Conservation (phyloP, 1,284 basidiomycete genomes). For the Agroathelia rolfsii region DNA sequence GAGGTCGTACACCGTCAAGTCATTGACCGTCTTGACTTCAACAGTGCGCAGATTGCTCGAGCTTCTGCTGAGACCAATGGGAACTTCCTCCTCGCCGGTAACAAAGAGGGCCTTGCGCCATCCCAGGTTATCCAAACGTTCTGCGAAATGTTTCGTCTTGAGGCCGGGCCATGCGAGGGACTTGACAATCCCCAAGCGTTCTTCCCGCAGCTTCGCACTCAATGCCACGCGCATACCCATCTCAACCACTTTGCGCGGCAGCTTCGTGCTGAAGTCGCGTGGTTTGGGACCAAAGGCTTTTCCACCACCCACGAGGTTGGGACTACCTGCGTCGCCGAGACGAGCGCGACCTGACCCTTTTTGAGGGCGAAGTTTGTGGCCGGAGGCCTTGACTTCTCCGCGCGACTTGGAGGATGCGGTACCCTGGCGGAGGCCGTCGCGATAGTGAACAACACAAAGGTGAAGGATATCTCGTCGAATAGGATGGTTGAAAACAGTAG, state of each 20-base stretch:
- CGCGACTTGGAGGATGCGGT: conserved; percentile 90
- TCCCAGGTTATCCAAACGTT: conserved; percentile 49
- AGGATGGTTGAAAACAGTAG: conserved; percentile 78
- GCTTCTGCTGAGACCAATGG: conserved; percentile 43
- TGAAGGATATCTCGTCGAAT: conserved; percentile 91
- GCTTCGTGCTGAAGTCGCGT: conserved; percentile 82
- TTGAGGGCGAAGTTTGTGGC: conserved; percentile 81
- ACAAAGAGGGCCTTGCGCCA: conserved; percentile 64
- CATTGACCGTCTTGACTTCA: conserved; percentile 49
- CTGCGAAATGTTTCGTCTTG: conserved; percentile 55
- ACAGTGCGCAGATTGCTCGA: conserved; percentile 58
- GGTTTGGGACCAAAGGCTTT: conserved; percentile 86
- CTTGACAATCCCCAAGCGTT: conserved; percentile 66
- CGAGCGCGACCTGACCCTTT: conserved; percentile 90
- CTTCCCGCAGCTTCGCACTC: conserved; percentile 71
- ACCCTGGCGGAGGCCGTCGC: conserved; percentile 81
- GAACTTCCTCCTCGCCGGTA: conserved; percentile 50
- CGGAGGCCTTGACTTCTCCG: conserved; percentile 82
- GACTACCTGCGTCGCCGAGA: conserved; percentile 81
- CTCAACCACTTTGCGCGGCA: conserved; percentile 83
- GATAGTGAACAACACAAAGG: conserved; percentile 84
- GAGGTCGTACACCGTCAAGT: conserved; percentile 69
- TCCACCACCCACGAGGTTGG: conserved; percentile 88
- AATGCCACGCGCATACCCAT: conserved; percentile 90
- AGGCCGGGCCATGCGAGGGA: conserved; percentile 60